These are phyloP conservation scores for Penicillium daleae DNA, from an alignment of 495 filamentous ascomycete species.

Conservation along the genomic window DNA sequence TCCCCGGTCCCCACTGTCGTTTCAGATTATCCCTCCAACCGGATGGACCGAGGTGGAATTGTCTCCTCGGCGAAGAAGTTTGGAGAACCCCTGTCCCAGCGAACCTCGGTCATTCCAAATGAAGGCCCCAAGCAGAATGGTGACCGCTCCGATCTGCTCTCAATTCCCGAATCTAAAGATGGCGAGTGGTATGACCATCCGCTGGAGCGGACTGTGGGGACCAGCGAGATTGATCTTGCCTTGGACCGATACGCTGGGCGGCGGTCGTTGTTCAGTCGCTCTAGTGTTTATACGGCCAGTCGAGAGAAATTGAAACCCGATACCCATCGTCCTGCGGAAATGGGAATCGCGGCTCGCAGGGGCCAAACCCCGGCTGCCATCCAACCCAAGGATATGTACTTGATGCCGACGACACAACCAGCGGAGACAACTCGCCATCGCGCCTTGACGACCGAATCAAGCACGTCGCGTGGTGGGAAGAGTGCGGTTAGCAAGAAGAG, in stretches of 20 bases:
- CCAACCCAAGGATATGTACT: conserved; percentile 28
- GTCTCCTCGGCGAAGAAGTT: conserved; percentile 27
- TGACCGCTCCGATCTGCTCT: conserved; percentile 28
- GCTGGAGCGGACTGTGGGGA: conserved; percentile 39
- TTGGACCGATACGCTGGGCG: conserved; percentile 39
- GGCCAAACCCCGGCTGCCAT: conserved; percentile 27
- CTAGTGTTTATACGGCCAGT: conserved; percentile 29
- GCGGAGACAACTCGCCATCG: conserved; percentile 1
- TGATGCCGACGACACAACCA: conserved; percentile 23
- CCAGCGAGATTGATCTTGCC: conserved; percentile 46
- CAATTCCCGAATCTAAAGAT: conserved; percentile 28
- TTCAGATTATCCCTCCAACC: conserved; percentile 34
- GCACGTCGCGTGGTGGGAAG: conserved; percentile 23
- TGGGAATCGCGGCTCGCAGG: conserved; percentile 18
- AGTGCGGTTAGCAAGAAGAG: conserved; percentile 43
- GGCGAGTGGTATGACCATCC: conserved; percentile 35
- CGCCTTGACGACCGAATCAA: conserved; percentile 20
- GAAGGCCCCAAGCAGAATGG: conserved; percentile 13
- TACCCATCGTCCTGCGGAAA: conserved; percentile 27
- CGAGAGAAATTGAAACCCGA: conserved; percentile 32
- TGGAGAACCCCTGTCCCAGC: conserved; percentile 34
- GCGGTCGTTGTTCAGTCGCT: conserved; percentile 32
- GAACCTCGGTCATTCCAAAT: conserved; percentile 15
- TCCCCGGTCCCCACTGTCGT: conserved; percentile 43
- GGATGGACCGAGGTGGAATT: conserved; percentile 19